These are phyloP conservation scores for Exophiala xenobiotica DNA, from an alignment of 2,329 filamentous ascomycete genomes.

Conservation along the genomic window DNA sequence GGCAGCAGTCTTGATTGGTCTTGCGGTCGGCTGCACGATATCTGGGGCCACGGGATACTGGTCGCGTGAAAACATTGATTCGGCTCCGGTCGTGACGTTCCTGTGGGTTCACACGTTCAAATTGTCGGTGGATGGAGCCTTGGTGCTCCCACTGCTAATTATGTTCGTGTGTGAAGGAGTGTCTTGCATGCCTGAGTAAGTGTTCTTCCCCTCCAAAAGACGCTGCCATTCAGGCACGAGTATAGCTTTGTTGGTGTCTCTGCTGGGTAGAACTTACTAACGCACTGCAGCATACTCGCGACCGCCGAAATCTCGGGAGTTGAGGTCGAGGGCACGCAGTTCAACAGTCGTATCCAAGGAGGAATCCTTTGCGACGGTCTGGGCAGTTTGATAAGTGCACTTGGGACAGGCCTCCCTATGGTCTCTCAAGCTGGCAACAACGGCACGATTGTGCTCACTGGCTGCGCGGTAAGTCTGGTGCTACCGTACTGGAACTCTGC, in stretches of 20 bases:
- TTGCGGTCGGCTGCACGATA: constrained; percentile 75
- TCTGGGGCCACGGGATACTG: constrained; percentile 78
- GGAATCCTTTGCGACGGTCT: constrained; percentile 75
- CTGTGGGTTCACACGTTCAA: constrained; percentile 78
- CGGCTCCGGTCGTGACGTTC: constrained; percentile 70
- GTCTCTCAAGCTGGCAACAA: constrained; percentile 82
- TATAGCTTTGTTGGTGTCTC: too few relatives aligned
- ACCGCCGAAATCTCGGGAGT: constrained; percentile 78
- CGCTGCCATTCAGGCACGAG: too few relatives aligned
- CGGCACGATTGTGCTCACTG: constrained; percentile 76
- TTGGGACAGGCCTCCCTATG: constrained; percentile 79
- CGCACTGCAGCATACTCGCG: constrained; percentile 73
- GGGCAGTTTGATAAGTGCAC: constrained; percentile 70
- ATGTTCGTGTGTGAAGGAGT: constrained; percentile 72
- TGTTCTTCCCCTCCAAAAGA: too few relatives aligned
- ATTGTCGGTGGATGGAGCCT: constrained; percentile 67
- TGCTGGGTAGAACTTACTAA: too few relatives aligned
- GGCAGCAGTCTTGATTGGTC: constrained; percentile 70
- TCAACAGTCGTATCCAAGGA: constrained; percentile 76
- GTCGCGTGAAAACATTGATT: constrained; percentile 67
- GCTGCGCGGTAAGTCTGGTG: constrained; percentile 59
- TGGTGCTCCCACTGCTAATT: constrained; percentile 69
- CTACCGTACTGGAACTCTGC: too few relatives aligned
- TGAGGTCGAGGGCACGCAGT: constrained; percentile 68
- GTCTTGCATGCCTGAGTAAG: constrained; percentile 78